Conservation (phyloP, 495 filamentous ascomycete species). For the Pyronema omphalodes region DNA sequence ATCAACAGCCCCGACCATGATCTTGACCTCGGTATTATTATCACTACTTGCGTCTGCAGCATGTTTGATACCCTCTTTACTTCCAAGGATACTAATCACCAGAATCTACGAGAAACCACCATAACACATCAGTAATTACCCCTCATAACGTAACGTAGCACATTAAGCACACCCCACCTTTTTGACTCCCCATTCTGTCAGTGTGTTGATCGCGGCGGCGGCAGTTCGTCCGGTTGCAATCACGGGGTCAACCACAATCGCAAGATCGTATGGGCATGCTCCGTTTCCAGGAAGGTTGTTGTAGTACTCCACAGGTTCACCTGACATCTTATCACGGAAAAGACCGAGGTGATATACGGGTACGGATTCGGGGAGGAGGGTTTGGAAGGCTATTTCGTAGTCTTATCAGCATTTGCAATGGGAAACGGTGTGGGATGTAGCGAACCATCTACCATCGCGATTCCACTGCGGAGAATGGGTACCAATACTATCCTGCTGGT, state of each 20-base stretch:
- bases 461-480: conserved; percentile 74
- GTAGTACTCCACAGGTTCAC: conserved; percentile 92
- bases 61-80: conserved; percentile 41
- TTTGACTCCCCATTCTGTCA: conserved; percentile 77
- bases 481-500: conserved; percentile 52
- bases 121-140: neutral
- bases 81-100: conserved; percentile 58
- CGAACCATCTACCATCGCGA: conserved; percentile 70
- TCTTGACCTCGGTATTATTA: conserved; percentile 41
- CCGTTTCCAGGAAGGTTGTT: conserved; percentile 51
- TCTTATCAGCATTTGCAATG: neutral
- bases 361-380: conserved; percentile 60
- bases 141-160: neutral
- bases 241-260: conserved; percentile 76
- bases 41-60: conserved; percentile 52
- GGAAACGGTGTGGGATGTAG: conserved; percentile 3
- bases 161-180: conserved; percentile 25
- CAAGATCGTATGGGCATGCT: conserved; percentile 36
- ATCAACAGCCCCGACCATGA: conserved; percentile 75
- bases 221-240: conserved; percentile 87
- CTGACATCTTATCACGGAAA: conserved; percentile 67
- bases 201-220: conserved; percentile 70
- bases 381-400: conserved; percentile 44
- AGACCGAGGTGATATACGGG: conserved; percentile 87
- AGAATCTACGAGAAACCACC: conserved; percentile 42